Evolutionary conservation across 2,329 filamentous ascomycete species (phyloP).

Genomic region (Torrubiellomyces zombiae): DNA sequence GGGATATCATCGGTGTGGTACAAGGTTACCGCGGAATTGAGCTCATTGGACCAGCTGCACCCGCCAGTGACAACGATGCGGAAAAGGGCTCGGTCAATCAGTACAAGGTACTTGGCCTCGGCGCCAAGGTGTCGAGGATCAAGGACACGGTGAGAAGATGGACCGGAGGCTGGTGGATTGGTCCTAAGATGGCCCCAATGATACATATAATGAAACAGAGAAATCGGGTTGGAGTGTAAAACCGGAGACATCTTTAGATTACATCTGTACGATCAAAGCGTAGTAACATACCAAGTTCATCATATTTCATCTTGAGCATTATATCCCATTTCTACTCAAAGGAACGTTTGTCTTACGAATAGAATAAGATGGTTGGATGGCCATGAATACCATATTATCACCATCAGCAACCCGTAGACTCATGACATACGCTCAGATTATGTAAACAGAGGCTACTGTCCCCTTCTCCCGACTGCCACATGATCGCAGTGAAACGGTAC

Average conservation of each 20-base stretch:
- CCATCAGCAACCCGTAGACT: too few relatives aligned
- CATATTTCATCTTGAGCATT: too few relatives aligned
- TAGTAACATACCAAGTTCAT: too few relatives aligned
- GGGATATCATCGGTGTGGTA: conserved; percentile 40
- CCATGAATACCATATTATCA: too few relatives aligned
- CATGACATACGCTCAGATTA: too few relatives aligned
- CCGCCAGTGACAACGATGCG: conserved; percentile 1
- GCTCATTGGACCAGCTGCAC: conserved; percentile 30
- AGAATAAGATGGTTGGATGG: too few relatives aligned
- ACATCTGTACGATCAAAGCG: conserved; percentile 2
- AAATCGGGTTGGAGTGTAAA: conserved; percentile 4
- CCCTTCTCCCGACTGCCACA: too few relatives aligned
- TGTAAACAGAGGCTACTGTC: too few relatives aligned
- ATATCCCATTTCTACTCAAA: too few relatives aligned
- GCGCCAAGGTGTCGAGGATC: conserved; percentile 19
- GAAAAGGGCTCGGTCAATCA: too few relatives aligned
- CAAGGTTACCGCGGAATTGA: conserved; percentile 43
- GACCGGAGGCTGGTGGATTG: conserved; percentile 49
- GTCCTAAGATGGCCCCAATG: conserved; percentile 41
- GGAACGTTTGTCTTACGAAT: too few relatives aligned
- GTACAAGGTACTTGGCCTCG: conserved; percentile 26
- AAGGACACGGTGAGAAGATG: conserved; percentile 23
- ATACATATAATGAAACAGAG: conserved; percentile 30
- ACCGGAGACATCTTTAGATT: conserved; percentile 4
- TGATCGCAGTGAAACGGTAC: too few relatives aligned